These are phyloP conservation scores for Sphaceloma murrayae DNA, from an alignment of 2,329 filamentous ascomycete genomes.

Conservation along the genomic window DNA sequence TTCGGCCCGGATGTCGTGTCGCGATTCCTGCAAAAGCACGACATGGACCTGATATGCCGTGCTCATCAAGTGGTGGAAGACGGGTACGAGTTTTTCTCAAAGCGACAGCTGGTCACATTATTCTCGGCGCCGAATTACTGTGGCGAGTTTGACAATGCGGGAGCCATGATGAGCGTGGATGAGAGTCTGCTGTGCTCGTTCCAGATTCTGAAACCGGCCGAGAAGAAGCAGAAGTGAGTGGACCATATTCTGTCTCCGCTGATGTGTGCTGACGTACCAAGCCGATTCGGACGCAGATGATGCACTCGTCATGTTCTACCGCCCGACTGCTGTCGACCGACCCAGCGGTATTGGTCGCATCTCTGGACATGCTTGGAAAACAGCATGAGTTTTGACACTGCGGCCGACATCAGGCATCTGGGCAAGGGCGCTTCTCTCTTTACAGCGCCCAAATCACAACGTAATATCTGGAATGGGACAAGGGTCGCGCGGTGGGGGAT, in stretches of 20 bases:
- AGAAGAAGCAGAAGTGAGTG: constrained; percentile 99
- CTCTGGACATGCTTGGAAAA: constrained; percentile 11
- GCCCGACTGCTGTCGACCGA: background rate
- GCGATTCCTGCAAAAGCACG: constrained; percentile 95
- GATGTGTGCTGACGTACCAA: too few species aligned
- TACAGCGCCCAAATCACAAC: constrained; percentile 5
- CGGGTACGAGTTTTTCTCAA: constrained; percentile 99
- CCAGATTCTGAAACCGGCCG: constrained; percentile 99
- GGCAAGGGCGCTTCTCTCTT: constrained; percentile 7
- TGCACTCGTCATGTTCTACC: background rate
- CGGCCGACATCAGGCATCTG: background rate
- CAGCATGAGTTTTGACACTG: background rate
- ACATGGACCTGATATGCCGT: constrained; percentile 98
- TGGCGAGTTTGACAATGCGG: constrained; percentile 97
- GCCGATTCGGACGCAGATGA: constrained; percentile 21
- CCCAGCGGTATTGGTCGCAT: background rate
- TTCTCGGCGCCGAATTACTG: constrained; percentile 99
- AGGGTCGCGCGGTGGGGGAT: background rate
- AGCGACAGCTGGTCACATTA: constrained; percentile 90
- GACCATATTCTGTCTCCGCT: too few species aligned
- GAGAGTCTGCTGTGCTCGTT: constrained; percentile 98
- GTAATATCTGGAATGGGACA: constrained; percentile 9
- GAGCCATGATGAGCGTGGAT: constrained; percentile 99
- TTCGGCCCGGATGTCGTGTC: constrained; percentile 97
- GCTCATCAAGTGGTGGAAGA: constrained; percentile 98